Base-by-base conservation (phyloP, 1,284 basidiomycete species). In the Cryptococcus sp. region DNA sequence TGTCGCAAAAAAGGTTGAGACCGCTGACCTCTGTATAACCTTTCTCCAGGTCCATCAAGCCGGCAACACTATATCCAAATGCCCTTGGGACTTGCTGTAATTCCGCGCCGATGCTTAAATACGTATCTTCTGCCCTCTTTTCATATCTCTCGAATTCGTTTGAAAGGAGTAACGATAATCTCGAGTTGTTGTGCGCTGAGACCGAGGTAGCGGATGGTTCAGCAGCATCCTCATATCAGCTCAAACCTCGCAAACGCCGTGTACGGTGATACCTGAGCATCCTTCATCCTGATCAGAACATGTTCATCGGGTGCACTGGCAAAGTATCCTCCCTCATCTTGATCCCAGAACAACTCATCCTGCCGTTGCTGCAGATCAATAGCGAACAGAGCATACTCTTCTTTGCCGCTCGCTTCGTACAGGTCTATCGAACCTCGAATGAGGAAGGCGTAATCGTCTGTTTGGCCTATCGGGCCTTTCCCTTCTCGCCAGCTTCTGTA, bases 331-430 rank as follows among this genome's bases (percentile, higher is more conserved):
- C 76, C 74, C n/a, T 56, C 66, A 19, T 71, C 58, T 1, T 62
- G 45, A 53, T 79, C 78, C 60, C 72, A 78, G 61, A 79, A 79
- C 9, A 77, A 59, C 50, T 75, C 71, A 50, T 79, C 77, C 51
- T 77, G 76, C 53, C 69, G 72, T 45, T 67, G 61, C 52, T 79
- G 78, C 25, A 79, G 61, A 7, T 63, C 61, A 11, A 74, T 60
- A 3, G 77, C 77, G 63, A 72, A 76, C 1, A 67, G 16, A 9
- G 70, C 54, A 46, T 76, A 67, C 16, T 65, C 59, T 45, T 76
- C 74, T 10, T 73, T 65, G 0, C 71, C 70, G n/a, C 70, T 73
- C 0, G 75, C 72, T 54, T 78, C 70, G 54, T 78, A 78, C 19
- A 79, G 53, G 49, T 77, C 74, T 3, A 78, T 52, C 22, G 72